These are phyloP conservation scores for Jaminaea rosea DNA, from an alignment of 1,284 basidiomycete genomes.

Conservation along the genomic window DNA sequence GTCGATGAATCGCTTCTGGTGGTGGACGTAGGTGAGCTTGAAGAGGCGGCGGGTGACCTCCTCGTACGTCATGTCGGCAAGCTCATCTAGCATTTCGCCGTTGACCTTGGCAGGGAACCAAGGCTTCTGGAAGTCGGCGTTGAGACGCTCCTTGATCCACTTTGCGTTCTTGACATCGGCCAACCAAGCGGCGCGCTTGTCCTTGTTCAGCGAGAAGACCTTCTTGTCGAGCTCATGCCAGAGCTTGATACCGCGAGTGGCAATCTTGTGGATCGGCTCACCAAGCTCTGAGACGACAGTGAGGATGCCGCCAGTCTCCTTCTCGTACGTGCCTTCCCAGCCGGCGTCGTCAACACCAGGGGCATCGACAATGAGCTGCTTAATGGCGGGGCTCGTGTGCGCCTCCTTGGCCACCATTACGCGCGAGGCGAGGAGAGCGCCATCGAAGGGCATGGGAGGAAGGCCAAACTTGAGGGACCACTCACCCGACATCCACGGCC, in stretches of 20 bases:
- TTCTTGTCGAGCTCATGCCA: slow-evolving; percentile 95
- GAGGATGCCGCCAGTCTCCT: slow-evolving; percentile 88
- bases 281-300: slow-evolving; percentile 96
- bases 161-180: slow-evolving; percentile 62
- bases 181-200: slow-evolving; percentile 85
- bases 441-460: slow-evolving; percentile 98
- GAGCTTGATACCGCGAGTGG: slow-evolving; percentile 86
- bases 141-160: slow-evolving; percentile 83
- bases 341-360: slow-evolving; percentile 79
- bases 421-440: slow-evolving; percentile 82
- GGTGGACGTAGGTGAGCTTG: slow-evolving; percentile 80
- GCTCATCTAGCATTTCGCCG: slow-evolving; percentile 63
- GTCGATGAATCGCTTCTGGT: slow-evolving; percentile 90
- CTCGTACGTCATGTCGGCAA: slow-evolving; percentile 97
- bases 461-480: slow-evolving; percentile 78
- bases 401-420: slow-evolving; percentile 99
- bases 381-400: slow-evolving; percentile 84
- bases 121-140: slow-evolving; percentile 82
- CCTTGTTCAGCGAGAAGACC: slow-evolving; percentile 83
- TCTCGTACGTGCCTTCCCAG: slow-evolving; percentile 92
- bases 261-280: slow-evolving; percentile 98
- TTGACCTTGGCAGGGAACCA: slow-evolving; percentile 43
- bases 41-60: slow-evolving; percentile 86
- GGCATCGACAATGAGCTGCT: slow-evolving; percentile 90
- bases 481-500: slow-evolving; percentile 93